Evolutionary conservation across 2,329 filamentous ascomycete genomes (phyloP), one percentile per base, ranked within the genome.

Genomic region (Neurospora sp.): DNA sequence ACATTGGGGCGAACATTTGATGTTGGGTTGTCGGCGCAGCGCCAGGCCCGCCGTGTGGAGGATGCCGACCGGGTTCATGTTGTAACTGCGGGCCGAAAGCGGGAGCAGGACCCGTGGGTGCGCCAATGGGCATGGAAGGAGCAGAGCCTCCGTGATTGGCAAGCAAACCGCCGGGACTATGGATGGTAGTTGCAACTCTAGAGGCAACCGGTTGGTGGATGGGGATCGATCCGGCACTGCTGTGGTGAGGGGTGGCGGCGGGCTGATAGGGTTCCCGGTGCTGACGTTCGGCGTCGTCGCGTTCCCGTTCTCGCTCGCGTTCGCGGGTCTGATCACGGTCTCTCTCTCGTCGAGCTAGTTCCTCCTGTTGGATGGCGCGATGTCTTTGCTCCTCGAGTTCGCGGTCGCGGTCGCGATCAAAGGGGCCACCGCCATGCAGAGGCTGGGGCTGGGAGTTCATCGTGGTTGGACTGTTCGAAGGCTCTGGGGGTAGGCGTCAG

Each of bases 151-250:
- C 88, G 75, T 93, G 88, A 74, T 89, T 92, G 8, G 90, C 88
- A 46, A 98, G 87, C 41, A 98, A 85, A 8, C 95, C 95, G 74
- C 96, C 95, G 1, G 95, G 95, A 66, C 93, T 96, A 78, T 97
- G 95, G 70, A 97, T 96, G 68, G 92, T 91, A 73, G 89, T 91
- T 70, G 91, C 82, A 72, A 93, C 84, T 80, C 94, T 85, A 77
- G 93, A 89, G 72, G 95, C 95, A 71, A 97, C 93, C 5, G 95
- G 95, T 80, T 98, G 95, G 80, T 98, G 95, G 75, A 98, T 90
- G 69, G 94, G 93, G 69, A 97, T 92, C 2, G 94, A 93, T 70
- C 91, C 92, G 46, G 92, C 90, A 77, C 92, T 94, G 81, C 91
- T 96, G 79, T 97, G 94, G 77, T 96, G 93, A 36, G 91, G 89